phyloP scores from a whole-genome alignment of 257 asterid species.

The Nicotiana knightiana region DNA sequence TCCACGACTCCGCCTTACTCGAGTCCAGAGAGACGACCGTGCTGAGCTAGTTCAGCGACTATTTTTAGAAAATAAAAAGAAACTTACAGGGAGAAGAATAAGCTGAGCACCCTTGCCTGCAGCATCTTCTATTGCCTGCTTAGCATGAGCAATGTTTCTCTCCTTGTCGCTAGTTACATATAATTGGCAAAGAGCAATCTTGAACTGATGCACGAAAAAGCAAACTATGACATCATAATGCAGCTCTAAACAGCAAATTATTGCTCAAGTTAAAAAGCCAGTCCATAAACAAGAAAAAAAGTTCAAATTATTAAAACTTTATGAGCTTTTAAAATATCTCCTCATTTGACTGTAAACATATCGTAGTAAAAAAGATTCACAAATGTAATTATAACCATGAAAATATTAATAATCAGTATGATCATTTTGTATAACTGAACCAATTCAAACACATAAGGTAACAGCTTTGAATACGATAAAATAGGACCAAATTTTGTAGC shows the following conservation, averaged over 20 bases:
- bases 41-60: background rate
- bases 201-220: conserved; percentile 49
- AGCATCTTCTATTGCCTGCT: conserved; percentile 54
- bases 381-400: background rate
- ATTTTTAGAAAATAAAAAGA: conserved; percentile 3
- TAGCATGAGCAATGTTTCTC: conserved; percentile 59
- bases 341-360: background rate
- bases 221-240: background rate
- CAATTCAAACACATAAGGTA: background rate
- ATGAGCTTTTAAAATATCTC: background rate
- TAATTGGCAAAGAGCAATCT: conserved; percentile 81
- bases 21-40: background rate
- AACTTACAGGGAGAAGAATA: conserved; percentile 71
- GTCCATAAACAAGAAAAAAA: background rate
- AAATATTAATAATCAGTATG: background rate
- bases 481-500: background rate
- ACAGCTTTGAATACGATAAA: background rate
- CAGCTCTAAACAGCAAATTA: background rate
- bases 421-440: background rate
- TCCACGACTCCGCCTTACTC: background rate
- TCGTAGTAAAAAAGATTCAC: background rate
- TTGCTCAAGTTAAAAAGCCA: background rate
- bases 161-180: conserved; percentile 61
- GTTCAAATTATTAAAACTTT: background rate
- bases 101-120: conserved; percentile 69